A percentile compares a stretch with the other conserved stretches of the same genome.
phyloP scores from a whole-genome alignment of 257 asterid species.

The Gynochthodes officinalis region DNA sequence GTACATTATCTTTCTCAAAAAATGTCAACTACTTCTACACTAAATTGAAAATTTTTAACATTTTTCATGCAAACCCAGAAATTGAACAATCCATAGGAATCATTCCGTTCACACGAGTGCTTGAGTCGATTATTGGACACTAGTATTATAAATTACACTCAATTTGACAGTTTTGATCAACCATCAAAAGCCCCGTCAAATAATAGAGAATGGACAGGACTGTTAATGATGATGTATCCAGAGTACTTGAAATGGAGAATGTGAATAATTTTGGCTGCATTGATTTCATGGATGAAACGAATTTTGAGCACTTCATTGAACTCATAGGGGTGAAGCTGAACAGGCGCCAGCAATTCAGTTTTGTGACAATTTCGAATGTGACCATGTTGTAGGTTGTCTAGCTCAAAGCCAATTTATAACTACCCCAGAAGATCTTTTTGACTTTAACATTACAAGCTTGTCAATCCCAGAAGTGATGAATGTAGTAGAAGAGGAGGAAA shows the following conservation, averaged over 20 bases:
- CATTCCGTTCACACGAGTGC: too few species aligned
- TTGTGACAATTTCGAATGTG: conserved; percentile 27
- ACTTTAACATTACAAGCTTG: conserved; percentile 20
- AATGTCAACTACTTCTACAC: too few species aligned
- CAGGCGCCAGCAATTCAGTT: conserved; percentile 28
- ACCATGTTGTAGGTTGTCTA: conserved; percentile 18
- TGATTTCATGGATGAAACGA: conserved; percentile 55
- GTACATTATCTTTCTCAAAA: too few species aligned
- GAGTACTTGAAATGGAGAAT: conserved; percentile 17
- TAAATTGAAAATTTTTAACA: too few species aligned
- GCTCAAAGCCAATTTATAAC: conserved; percentile 15
- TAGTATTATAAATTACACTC: too few species aligned
- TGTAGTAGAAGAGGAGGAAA: conserved; percentile 22
- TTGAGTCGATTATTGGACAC: too few species aligned
- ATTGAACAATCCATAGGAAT: too few species aligned
- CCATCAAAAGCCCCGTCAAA: too few species aligned
- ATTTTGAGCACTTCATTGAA: conserved; percentile 42
- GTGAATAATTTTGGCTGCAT: conserved; percentile 35
- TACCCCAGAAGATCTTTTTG: conserved; percentile 32
- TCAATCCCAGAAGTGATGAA: neutral
- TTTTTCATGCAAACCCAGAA: too few species aligned
- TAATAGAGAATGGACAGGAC: conserved; percentile 39
- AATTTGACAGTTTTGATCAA: too few species aligned
- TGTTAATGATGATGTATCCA: conserved; percentile 8
- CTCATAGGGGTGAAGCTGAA: conserved; percentile 38